Base-by-base conservation (phyloP, 371 early-diverging fungal genomes). In the Mortierella sp. region DNA sequence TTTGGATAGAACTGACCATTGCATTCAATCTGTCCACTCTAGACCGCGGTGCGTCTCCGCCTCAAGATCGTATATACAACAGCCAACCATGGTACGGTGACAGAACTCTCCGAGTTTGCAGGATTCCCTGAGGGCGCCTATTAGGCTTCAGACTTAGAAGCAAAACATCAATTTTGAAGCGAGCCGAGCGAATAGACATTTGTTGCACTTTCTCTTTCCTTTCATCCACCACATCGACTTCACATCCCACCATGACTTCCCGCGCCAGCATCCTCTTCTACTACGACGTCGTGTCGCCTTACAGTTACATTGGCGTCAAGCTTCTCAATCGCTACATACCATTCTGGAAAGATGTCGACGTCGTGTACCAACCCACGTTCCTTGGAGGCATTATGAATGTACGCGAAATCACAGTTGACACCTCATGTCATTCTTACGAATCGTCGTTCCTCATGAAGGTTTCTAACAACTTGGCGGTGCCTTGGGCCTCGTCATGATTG, bases 31-130 rank as follows among this genome's bases (percentile, higher is more conserved):
- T 57, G 29, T 22, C 41, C 44, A 24, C 48, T 24, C 28, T 79
- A 94, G 91, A 86, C 85, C 10, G 77, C 90, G 37, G 84, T 94
- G 49, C 86, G 91, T 57, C 81, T 95, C 64, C 85, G 93, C 57
- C 78, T 94, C 60, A 91, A 92, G 80, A 79, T 94, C 59, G 77
- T 85, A 21, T 95, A 89, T 81, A 80, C 79, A 34, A 69, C 81
- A 39, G 57, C 62, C 44, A 78, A 79, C 51, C 89, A 86, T n/a
- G 83, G 85, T 55, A 82, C 81, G 54, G 85, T 88, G 57, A 90
- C 91, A 43, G 93, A 92, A 34, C 82, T 95, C 54, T 88, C 89
- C 43, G 94, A 95, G 54, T 93, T 90, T 79, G 88, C 89, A 21
- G 85, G 86, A 22, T 93, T 95, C 81, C 89, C 91, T 27, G 87